phyloP scores from a whole-genome alignment of 139 green algal species.

The Astrephomene gubernaculifera region DNA sequence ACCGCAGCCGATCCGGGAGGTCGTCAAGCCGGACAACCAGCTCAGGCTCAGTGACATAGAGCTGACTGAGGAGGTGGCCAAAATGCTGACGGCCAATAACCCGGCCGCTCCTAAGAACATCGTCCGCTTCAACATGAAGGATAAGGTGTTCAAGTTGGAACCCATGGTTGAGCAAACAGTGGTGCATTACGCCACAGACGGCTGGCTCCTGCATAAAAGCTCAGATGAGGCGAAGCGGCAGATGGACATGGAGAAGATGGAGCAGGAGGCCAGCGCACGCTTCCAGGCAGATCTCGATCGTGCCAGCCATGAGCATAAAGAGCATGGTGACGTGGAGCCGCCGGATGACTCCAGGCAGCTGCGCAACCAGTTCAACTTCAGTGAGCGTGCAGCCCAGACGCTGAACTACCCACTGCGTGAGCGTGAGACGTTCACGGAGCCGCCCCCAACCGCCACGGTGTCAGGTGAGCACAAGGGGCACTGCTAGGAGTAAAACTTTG shows the following conservation, averaged over 20 bases:
- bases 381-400: slow-evolving; percentile 85
- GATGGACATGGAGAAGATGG: slow-evolving; percentile 79
- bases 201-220: slow-evolving; percentile 85
- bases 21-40: slow-evolving; percentile 83
- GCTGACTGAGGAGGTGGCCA: slow-evolving; percentile 88
- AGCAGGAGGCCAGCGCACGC: slow-evolving; percentile 65
- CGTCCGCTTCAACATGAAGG: slow-evolving; percentile 87
- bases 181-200: slow-evolving; percentile 82
- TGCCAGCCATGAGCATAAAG: slow-evolving; percentile 54
- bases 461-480: no score
- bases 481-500: no score
- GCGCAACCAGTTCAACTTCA: slow-evolving; percentile 96
- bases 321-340: slow-evolving; percentile 52
- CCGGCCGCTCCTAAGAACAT: slow-evolving; percentile 80
- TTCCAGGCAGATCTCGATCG: slow-evolving; percentile 62
- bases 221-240: slow-evolving; percentile 86
- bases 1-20: slow-evolving; percentile 77
- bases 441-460: slow-evolving; percentile 71
- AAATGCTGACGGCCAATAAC: slow-evolving; percentile 91
- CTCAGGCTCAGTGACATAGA: slow-evolving; percentile 80
- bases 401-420: slow-evolving; percentile 69
- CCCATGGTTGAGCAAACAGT: slow-evolving; percentile 89
- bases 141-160: slow-evolving; percentile 73
- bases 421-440: slow-evolving; percentile 83
- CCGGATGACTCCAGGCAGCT: slow-evolving; percentile 81